Base-by-base conservation (phyloP, 495 filamentous ascomycete species). In the Chaetomium fimeti region DNA sequence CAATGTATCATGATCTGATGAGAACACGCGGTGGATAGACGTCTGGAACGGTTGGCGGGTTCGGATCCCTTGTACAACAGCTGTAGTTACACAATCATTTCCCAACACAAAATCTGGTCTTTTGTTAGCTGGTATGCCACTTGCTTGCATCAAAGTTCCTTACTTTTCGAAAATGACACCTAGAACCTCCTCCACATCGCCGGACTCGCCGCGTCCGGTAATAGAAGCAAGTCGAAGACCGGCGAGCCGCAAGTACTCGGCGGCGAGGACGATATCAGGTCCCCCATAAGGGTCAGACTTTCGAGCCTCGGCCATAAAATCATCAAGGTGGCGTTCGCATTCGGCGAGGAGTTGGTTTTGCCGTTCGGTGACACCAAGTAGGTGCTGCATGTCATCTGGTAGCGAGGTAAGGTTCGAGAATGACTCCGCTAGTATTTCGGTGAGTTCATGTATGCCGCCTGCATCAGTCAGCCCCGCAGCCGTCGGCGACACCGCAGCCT, bases 121-220 rank as follows among this genome's bases (percentile, higher is more conserved):
- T 32, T 20, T 4, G 58, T 62, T 58, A 68, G 60, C 25, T 15
- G 16, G 22, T 15, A 12, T 56, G 32, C 61, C 42, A 27, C 28
- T 22, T 3, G 15, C 2, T 51, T 57, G 61, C 16, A 27, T n/a
- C 13, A 27, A 27, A 27, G 22, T 5, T 51, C 27, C 4, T 43
- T 72, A 94, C 89, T 96, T 98, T 75, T 99, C 93, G 78, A 99
- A 98, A 2, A 99, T 92, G 45, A 98, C 93, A 2, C 95, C 95
- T 63, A 99, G 77, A 2, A 98, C 92, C 70, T 98, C 94, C 75
- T 99, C 93, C 36, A 99, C 91, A 82, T 99, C 94, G 2, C 91
- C 92, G 48, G 83, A 84, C 63, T 91, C 90, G 2, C 93, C 94
- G 61, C 85, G 86, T 2, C 94, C 94, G 5, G 92, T 98, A 64